Conservation (phyloP, 257 asterid genomes). For the Nicotiana noctiflora region DNA sequence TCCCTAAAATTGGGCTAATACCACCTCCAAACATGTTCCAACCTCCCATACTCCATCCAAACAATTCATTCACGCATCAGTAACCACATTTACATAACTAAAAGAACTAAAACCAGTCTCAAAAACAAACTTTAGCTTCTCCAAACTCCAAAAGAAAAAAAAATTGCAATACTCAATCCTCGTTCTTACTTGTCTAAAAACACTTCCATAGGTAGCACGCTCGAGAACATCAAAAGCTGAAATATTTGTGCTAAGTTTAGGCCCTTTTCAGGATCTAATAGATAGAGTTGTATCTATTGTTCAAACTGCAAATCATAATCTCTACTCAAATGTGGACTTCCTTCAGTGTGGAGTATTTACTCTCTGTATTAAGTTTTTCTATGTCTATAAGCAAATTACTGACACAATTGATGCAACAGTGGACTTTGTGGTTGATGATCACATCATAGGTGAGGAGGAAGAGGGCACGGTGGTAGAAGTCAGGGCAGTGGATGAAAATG, state of each 20-base stretch:
- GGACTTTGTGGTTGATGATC: slow-evolving; percentile 86
- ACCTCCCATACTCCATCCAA: not conserved
- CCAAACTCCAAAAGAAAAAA: too few species aligned
- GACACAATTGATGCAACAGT: slow-evolving; percentile 19
- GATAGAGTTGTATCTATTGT: not conserved
- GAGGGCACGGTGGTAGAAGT: slow-evolving; percentile 57
- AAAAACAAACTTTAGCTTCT: not conserved
- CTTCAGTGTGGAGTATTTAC: not conserved
- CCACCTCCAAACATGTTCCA: not conserved
- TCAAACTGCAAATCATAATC: not conserved
- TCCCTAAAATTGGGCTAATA: not conserved
- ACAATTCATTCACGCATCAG: not conserved
- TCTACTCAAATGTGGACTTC: not conserved
- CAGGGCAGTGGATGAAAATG: slow-evolving; percentile 43
- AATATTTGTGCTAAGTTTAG: too few species aligned
- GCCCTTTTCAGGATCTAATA: too few species aligned
- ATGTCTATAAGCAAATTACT: not conserved
- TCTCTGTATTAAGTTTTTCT: not conserved
- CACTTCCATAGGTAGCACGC: too few species aligned
- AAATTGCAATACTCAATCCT: too few species aligned
- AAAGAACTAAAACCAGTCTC: not conserved
- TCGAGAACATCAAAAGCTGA: too few species aligned
- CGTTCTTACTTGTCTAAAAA: too few species aligned
- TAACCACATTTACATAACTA: not conserved
- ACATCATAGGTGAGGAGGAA: slow-evolving; percentile 60